Evolutionary conservation across 1,139 yeast species (phyloP).

Genomic region (Barnettozyma hawaiiensis): DNA sequence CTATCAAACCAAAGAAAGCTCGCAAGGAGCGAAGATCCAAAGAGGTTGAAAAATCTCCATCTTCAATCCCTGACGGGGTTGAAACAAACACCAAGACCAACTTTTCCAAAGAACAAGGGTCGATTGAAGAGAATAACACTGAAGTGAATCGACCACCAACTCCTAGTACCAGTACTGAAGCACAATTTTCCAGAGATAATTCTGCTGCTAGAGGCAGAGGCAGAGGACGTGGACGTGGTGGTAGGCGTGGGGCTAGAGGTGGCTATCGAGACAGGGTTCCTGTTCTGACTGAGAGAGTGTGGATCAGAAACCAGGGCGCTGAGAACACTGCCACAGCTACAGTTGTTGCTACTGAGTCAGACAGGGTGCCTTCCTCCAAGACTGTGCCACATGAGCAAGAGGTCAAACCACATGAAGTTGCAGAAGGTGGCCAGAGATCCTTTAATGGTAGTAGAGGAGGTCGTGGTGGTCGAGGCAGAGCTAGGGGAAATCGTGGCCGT

Average conservation of each 20-base stretch:
- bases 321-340: too few relatives aligned
- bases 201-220: conserved; percentile 4
- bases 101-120: not conserved
- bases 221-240: conserved; percentile 9
- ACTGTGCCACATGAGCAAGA: too few relatives aligned
- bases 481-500: conserved; percentile 7
- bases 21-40: not conserved
- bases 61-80: not conserved
- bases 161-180: not conserved
- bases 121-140: not conserved
- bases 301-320: conserved; percentile 6
- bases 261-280: conserved; percentile 1
- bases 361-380: not conserved
- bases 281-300: conserved; percentile 3
- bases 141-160: not conserved
- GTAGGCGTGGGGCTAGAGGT: conserved; percentile 7
- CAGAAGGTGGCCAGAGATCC: not conserved
- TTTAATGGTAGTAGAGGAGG: conserved; percentile 3
- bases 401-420: not conserved
- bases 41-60: not conserved
- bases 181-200: not conserved
- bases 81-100: not conserved
- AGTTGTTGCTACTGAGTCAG: not conserved
- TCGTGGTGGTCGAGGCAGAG: conserved; percentile 9
- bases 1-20: not conserved